These are phyloP conservation scores for Fraxinus dipetala DNA, from an alignment of 305 asterid species.

Conservation along the genomic window DNA sequence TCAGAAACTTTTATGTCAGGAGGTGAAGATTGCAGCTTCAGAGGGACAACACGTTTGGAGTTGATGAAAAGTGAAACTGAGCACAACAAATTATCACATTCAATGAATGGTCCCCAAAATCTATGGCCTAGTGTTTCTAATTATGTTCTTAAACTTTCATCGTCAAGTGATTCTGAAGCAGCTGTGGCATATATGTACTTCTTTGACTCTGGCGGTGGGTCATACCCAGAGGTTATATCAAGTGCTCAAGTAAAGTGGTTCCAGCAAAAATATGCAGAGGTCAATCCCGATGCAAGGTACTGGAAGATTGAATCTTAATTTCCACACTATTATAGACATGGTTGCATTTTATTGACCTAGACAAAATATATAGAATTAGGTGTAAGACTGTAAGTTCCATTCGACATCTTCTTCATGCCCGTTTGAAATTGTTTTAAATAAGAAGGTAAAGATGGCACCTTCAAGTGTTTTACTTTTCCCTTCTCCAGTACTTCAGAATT, in stretches of 20 bases:
- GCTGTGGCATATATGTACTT: conserved; percentile 64
- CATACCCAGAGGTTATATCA: conserved; percentile 82
- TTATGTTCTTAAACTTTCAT: conserved; percentile 59
- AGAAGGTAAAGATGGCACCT: background rate
- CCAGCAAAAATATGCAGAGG: conserved; percentile 42
- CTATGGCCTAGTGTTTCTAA: conserved; percentile 93
- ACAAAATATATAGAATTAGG: background rate
- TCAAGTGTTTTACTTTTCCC: background rate
- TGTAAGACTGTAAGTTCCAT: background rate
- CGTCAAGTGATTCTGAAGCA: conserved; percentile 35
- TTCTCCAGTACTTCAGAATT: background rate
- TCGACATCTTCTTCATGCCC: background rate
- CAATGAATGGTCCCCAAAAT: conserved; percentile 48
- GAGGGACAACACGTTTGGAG: conserved; percentile 75
- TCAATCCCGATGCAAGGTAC: conserved; percentile 75
- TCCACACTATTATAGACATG: background rate
- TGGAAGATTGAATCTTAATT: background rate
- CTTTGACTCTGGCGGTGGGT: conserved; percentile 92
- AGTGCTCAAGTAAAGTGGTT: conserved; percentile 78
- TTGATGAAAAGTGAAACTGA: conserved; percentile 49
- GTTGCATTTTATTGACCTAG: background rate
- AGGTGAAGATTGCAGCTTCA: conserved; percentile 53
- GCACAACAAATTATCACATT: conserved; percentile 42
- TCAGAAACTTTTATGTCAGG: conserved; percentile 18
- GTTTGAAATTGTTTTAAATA: background rate